phyloP scores from a whole-genome alignment of 2,329 filamentous ascomycete species.

The Xenoacremonium recifei region DNA sequence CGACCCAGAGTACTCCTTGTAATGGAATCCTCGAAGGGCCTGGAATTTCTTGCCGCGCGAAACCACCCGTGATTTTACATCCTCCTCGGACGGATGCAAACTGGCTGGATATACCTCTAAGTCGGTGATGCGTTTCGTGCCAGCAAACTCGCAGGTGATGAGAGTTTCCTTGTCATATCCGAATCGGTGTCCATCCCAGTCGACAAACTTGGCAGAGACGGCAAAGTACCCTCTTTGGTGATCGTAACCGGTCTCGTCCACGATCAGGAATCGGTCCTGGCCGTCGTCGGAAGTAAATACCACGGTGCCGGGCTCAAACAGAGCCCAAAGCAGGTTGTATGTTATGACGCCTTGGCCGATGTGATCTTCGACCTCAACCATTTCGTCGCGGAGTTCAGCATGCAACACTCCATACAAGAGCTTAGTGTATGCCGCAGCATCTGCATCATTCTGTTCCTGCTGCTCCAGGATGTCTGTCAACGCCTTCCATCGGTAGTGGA shows the following conservation, averaged over 20 bases:
- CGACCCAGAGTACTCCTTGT: conserved; percentile 26
- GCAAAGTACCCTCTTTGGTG: too few relatives aligned
- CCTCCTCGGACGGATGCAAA: conserved; percentile 19
- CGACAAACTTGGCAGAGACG: too few relatives aligned
- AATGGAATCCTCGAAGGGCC: conserved; percentile 31
- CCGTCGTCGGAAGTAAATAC: neutral
- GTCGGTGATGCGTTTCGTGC: conserved; percentile 23
- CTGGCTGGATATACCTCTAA: conserved; percentile 31
- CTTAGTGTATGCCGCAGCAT: conserved; percentile 5
- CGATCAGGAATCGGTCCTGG: neutral
- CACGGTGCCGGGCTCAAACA: conserved; percentile 2
- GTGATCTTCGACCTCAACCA: conserved; percentile 4
- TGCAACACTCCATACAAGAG: conserved; percentile 7
- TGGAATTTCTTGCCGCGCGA: conserved; percentile 33
- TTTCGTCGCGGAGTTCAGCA: conserved; percentile 1
- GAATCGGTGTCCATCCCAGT: conserved; percentile 34
- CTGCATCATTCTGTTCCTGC: conserved; percentile 4
- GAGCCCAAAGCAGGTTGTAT: conserved; percentile 2
- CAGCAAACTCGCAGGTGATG: conserved; percentile 25
- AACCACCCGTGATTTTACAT: conserved; percentile 23
- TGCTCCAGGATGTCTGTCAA: conserved; percentile 5
- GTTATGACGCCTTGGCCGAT: conserved; percentile 6
- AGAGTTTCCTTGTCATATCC: conserved; percentile 25
- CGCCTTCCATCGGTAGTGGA: conserved; percentile 8
- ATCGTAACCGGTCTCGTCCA: too few relatives aligned